Conservation (phyloP, 2,329 filamentous ascomycete genomes). For the Ascochyta koolunga region DNA sequence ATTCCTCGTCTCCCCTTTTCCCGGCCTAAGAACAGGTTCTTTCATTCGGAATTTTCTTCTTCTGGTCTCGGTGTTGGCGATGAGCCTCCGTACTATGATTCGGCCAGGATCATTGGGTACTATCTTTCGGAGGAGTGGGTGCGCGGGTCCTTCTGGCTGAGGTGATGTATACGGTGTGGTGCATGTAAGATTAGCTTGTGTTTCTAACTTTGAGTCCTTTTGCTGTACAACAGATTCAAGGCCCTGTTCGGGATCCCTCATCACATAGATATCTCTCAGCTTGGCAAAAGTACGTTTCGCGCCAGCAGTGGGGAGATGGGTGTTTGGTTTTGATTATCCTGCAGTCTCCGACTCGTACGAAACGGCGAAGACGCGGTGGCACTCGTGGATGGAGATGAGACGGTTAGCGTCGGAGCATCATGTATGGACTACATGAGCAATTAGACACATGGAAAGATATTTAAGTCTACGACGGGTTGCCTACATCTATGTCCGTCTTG, state of each 20-base stretch:
- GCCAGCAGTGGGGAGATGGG: background rate
- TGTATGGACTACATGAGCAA: conserved; percentile 2
- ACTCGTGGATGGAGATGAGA: background rate
- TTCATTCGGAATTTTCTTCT: too few relatives aligned
- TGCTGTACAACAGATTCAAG: background rate
- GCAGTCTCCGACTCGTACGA: background rate
- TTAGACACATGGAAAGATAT: background rate
- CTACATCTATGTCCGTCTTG: background rate
- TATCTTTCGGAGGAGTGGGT: background rate
- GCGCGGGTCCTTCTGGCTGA: background rate
- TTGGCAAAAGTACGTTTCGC: background rate
- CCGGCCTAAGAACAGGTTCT: too few relatives aligned
- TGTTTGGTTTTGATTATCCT: background rate
- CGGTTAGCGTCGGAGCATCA: background rate
- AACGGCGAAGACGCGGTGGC: background rate
- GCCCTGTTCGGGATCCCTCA: background rate
- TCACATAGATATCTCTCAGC: background rate
- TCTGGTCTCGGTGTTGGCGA: background rate
- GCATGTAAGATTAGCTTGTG: background rate
- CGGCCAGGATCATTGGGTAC: background rate
- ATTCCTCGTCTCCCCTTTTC: too few relatives aligned
- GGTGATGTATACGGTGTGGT: background rate
- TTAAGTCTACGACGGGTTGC: conserved; percentile 1
- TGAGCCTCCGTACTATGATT: background rate
- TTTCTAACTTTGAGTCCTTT: background rate